Percentiles rank a stretch among this genome's conserved stretches.
Conservation (phyloP, 306 rosid species). For the Lithocarpus polystachyus region DNA sequence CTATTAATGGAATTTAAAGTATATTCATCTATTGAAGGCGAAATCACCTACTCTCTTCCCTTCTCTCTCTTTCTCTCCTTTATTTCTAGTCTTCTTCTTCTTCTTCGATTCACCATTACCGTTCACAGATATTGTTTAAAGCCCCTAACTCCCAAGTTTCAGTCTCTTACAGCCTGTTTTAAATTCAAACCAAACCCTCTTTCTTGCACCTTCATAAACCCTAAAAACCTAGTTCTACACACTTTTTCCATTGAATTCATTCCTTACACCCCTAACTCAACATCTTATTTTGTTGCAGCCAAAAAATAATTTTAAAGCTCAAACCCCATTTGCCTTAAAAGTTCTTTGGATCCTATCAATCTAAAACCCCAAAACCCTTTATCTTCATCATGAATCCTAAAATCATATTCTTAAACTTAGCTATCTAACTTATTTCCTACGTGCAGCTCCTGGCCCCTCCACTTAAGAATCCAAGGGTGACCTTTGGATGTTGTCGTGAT, state of each 20-base stretch:
- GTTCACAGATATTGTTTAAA: not conserved
- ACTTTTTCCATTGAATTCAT: not conserved
- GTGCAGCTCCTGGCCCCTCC: too few relatives aligned
- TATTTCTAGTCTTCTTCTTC: not conserved
- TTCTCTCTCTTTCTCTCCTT: not conserved
- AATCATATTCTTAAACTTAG: not conserved
- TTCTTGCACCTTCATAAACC: not conserved
- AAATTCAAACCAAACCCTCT: not conserved
- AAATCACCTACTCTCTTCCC: not conserved
- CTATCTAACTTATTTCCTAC: not conserved
- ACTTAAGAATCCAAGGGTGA: too few relatives aligned
- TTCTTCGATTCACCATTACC: not conserved
- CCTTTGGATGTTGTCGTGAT: too few relatives aligned
- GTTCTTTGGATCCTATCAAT: not conserved
- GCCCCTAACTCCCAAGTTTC: not conserved
- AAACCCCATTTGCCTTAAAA: not conserved
- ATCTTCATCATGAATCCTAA: not conserved
- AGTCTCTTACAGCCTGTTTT: not conserved
- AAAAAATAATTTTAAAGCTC: not conserved
- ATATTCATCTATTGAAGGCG: not conserved
- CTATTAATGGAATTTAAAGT: not conserved
- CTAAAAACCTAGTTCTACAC: not conserved
- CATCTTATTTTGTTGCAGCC: not conserved
- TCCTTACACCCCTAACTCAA: not conserved
- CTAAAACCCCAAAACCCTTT: not conserved